phyloP scores from a whole-genome alignment of 805 yeast species.

The Danielozyma ontarioensis region DNA sequence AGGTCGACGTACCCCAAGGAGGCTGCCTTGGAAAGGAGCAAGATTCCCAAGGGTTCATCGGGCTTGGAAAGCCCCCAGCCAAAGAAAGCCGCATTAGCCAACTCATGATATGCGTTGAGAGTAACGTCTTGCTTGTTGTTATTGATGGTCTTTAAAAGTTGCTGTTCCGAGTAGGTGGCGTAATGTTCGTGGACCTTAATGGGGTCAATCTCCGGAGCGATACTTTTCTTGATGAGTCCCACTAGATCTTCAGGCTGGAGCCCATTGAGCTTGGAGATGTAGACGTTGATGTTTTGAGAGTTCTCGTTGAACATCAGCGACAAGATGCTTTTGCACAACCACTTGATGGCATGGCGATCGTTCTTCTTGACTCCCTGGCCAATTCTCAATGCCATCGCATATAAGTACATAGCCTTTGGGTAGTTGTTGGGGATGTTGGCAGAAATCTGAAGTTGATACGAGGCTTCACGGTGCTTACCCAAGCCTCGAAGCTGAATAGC shows the following conservation, averaged over 20 bases:
- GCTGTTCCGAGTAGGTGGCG: conserved; percentile 15
- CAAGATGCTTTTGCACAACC: conserved; percentile 50
- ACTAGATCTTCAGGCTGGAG: conserved; percentile 26
- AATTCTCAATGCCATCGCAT: conserved; percentile 59
- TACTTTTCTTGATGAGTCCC: conserved; percentile 16
- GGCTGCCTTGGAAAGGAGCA: conserved; percentile 59
- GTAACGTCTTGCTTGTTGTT: conserved; percentile 37
- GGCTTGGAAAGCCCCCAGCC: conserved; percentile 50
- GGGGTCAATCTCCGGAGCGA: conserved; percentile 25
- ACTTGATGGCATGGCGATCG: conserved; percentile 47
- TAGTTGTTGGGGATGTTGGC: conserved; percentile 57
- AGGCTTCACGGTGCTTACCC: conserved; percentile 63
- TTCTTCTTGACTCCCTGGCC: conserved; percentile 68
- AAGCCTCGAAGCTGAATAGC: conserved; percentile 49
- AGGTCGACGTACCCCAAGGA: conserved; percentile 64
- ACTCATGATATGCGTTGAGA: conserved; percentile 53
- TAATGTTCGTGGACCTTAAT: conserved; percentile 17
- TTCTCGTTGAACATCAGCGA: conserved; percentile 9
- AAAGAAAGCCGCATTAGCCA: conserved; percentile 51
- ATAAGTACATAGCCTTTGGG: conserved; percentile 57
- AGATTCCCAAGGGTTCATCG: conserved; percentile 54
- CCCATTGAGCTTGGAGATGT: conserved; percentile 17
- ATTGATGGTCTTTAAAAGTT: conserved; percentile 26
- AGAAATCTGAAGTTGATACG: conserved; percentile 61
- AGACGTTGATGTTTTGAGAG: conserved; percentile 3